Conservation (phyloP, 805 yeast species). For the Candida ovalis region DNA sequence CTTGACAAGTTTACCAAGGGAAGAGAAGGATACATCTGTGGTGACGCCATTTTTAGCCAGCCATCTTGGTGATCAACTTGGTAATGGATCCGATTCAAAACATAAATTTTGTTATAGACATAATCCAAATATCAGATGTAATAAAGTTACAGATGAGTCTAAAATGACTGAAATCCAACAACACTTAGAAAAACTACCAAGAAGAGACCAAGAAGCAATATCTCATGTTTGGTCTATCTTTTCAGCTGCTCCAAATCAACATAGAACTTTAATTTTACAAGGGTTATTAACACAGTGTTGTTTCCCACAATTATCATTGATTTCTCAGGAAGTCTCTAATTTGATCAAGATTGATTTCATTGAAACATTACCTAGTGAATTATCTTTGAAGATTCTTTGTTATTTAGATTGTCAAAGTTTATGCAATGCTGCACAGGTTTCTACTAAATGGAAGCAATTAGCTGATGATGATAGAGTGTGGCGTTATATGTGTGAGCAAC, state of each 20-base stretch:
- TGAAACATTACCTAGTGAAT: conserved; percentile 77
- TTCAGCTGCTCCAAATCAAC: conserved; percentile 65
- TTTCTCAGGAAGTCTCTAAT: conserved; percentile 73
- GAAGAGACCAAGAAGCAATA: conserved; percentile 72
- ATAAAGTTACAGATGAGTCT: conserved; percentile 59
- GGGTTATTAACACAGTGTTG: conserved; percentile 90
- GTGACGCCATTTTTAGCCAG: conserved; percentile 34
- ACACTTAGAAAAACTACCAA: conserved; percentile 53
- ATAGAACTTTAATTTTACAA: conserved; percentile 71
- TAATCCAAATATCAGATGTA: conserved; percentile 80
- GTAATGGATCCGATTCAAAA: conserved; percentile 46
- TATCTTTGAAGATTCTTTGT: conserved; percentile 79
- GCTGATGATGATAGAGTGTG: conserved; percentile 97
- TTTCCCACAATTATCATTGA: conserved; percentile 87
- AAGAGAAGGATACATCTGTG: conserved; percentile 19
- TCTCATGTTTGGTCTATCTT: conserved; percentile 82
- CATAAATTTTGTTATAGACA: conserved; percentile 87
- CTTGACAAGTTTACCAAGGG: not conserved
- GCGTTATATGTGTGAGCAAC: conserved; percentile 98
- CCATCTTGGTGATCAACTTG: conserved; percentile 35
- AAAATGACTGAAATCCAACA: conserved; percentile 63
- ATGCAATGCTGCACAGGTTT: conserved; percentile 91
- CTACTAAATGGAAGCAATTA: conserved; percentile 76
- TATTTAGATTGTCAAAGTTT: conserved; percentile 91
- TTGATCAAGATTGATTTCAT: conserved; percentile 88